phyloP scores from a whole-genome alignment of 2,329 filamentous ascomycete genomes.

The Calonectria honghensis region DNA sequence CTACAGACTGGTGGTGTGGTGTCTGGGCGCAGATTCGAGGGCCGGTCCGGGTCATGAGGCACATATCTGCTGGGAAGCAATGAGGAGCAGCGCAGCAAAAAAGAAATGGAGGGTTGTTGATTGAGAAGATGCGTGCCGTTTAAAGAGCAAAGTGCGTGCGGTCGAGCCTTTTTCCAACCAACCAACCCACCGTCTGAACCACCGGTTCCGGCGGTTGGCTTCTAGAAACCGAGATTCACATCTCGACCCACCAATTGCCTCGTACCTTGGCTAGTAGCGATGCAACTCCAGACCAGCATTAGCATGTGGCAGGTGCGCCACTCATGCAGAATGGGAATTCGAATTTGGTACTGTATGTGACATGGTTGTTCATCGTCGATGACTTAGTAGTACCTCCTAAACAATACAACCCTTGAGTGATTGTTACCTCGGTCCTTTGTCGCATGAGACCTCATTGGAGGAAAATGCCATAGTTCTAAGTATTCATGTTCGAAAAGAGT shows the following conservation, averaged over 20 bases:
- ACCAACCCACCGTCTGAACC: neutral
- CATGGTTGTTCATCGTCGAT: neutral
- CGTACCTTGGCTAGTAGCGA: constrained; percentile 21
- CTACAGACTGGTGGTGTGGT: constrained; percentile 13
- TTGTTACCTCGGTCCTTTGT: neutral
- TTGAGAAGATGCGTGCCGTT: constrained; percentile 9
- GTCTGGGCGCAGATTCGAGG: constrained; percentile 28
- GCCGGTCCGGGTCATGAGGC: constrained; percentile 9
- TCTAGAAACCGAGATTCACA: constrained; percentile 23
- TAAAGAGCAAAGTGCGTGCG: constrained; percentile 9
- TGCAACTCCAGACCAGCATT: constrained; percentile 7
- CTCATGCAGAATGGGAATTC: constrained; percentile 5
- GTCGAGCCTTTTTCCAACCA: constrained; percentile 13
- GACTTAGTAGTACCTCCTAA: neutral
- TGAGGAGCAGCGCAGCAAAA: constrained; percentile 1
- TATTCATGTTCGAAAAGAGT: neutral
- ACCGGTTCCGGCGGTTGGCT: constrained; percentile 23
- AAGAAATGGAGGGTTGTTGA: constrained; percentile 21
- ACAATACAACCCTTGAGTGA: neutral
- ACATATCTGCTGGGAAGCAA: constrained; percentile 17
- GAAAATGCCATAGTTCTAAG: neutral
- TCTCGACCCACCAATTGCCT: constrained; percentile 18
- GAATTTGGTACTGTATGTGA: neutral
- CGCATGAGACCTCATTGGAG: neutral
- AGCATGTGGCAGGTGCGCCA: constrained; percentile 20